Evolutionary conservation across 2,329 filamentous ascomycete species (phyloP).

Genomic region (Fusarium torreyae): DNA sequence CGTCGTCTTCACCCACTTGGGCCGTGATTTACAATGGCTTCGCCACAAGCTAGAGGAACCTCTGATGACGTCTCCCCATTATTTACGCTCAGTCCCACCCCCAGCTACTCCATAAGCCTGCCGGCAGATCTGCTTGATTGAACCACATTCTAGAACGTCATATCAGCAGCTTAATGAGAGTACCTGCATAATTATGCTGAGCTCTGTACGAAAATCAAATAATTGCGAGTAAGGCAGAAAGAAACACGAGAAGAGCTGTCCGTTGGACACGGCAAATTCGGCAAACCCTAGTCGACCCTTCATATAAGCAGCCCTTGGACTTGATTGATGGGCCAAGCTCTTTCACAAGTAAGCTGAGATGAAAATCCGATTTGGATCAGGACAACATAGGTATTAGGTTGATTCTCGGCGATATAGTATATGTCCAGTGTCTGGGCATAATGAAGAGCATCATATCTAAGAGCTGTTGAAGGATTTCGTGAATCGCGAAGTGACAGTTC

Average conservation of each 20-base stretch:
- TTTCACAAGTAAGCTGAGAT: constrained; percentile 8
- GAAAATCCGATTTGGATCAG: neutral
- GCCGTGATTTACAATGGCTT: constrained; percentile 12
- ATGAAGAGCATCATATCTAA: too few species aligned
- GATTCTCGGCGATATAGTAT: neutral
- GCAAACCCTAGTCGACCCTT: neutral
- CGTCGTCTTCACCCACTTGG: constrained; percentile 17
- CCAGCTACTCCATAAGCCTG: neutral
- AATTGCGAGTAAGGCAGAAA: neutral
- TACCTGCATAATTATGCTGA: neutral
- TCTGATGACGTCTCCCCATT: constrained; percentile 28
- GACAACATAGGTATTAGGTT: neutral
- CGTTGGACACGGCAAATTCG: neutral
- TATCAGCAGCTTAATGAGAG: neutral
- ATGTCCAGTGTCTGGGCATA: neutral
- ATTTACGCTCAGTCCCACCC: constrained; percentile 9
- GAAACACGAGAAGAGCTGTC: neutral
- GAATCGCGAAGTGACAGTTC: neutral
- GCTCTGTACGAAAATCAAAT: constrained; percentile 8
- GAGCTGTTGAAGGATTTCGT: neutral
- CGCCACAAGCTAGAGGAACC: constrained; percentile 25
- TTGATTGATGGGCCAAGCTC: neutral
- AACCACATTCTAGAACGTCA: constrained; percentile 24
- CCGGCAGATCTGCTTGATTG: constrained; percentile 5
- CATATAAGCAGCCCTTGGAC: neutral